A percentile compares a stretch with the other conserved stretches of the same genome.
Evolutionary conservation across 352 stramenopile genomes (phyloP).

Genomic region (Elongisporangium prolatum): DNA sequence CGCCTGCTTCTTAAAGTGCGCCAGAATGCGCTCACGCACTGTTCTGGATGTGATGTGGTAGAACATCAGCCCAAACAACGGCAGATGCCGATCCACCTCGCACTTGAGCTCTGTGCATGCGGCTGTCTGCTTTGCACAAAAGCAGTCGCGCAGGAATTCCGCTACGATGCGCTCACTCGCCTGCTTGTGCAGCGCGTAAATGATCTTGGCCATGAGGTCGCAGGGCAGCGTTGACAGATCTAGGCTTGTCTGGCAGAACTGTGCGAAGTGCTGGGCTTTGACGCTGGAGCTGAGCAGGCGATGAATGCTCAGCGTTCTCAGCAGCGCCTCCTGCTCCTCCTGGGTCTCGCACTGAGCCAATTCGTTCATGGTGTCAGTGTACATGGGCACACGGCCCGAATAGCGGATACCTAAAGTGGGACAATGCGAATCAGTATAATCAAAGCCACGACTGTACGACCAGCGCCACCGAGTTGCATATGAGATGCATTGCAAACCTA

Average conservation of each 20-base stretch:
- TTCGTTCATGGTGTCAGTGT: slow-evolving; percentile 58
- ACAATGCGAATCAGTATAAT: neutral
- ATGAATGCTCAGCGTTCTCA: slow-evolving; percentile 44
- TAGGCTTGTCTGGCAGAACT: slow-evolving; percentile 37
- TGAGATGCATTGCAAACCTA: slow-evolving; percentile 3
- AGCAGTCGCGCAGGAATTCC: slow-evolving; percentile 51
- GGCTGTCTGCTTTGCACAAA: slow-evolving; percentile 29
- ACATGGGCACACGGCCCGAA: slow-evolving; percentile 59
- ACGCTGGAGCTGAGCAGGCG: slow-evolving; percentile 62
- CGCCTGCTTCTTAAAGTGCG: slow-evolving; percentile 61
- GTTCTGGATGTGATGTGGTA: slow-evolving; percentile 39
- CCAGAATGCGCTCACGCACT: slow-evolving; percentile 49
- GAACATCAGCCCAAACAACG: slow-evolving; percentile 68
- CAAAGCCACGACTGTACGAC: neutral
- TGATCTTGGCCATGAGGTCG: slow-evolving; percentile 36
- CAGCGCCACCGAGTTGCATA: neutral
- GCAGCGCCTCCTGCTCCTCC: slow-evolving; percentile 55
- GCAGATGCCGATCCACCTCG: slow-evolving; percentile 59
- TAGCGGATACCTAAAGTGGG: slow-evolving; percentile 35
- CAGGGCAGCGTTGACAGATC: slow-evolving; percentile 32
- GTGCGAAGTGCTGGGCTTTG: slow-evolving; percentile 73
- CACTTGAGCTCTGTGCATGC: slow-evolving; percentile 60
- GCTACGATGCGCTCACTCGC: slow-evolving; percentile 43
- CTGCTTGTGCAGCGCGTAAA: slow-evolving; percentile 52
- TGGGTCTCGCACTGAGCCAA: slow-evolving; percentile 29